Percentiles rank a stretch among this genome's conserved stretches.
phyloP scores from a whole-genome alignment of 257 asterid species.

The Solanum sitiens region DNA sequence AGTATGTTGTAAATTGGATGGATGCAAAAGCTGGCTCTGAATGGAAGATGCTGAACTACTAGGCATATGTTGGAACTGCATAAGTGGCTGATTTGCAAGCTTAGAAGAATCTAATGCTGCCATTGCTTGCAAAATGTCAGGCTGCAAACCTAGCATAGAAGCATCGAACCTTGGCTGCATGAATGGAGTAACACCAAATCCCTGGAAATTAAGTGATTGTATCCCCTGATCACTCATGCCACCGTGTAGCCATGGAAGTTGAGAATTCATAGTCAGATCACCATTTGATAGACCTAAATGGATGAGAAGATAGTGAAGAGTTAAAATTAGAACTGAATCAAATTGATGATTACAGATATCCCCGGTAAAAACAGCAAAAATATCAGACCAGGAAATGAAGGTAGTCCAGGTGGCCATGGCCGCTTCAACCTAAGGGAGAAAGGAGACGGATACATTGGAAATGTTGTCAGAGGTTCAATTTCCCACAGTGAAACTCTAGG shows the following conservation, averaged over 20 bases:
- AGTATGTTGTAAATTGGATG: constrained; percentile 42
- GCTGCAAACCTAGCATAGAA: constrained; percentile 59
- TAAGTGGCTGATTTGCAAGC: constrained; percentile 42
- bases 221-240: constrained; percentile 50
- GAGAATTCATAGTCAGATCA: constrained; percentile 46
- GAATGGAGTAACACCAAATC: constrained; percentile 58
- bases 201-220: constrained; percentile 61
- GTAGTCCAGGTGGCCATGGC: constrained; percentile 83
- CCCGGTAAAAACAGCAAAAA: background rate
- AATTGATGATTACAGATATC: background rate
- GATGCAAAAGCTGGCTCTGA: constrained; percentile 62
- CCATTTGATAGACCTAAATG: constrained; percentile 53
- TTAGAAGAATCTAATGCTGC: constrained; percentile 57
- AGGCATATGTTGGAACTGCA: constrained; percentile 56
- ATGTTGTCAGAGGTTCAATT: constrained; percentile 78
- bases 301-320: background rate
- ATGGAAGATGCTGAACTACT: constrained; percentile 40
- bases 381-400: constrained; percentile 56
- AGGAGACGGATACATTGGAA: constrained; percentile 90
- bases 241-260: constrained; percentile 65
- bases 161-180: constrained; percentile 70
- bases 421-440: constrained; percentile 82
- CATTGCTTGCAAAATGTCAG: constrained; percentile 74
- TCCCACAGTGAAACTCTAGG: constrained; percentile 95
- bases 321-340: background rate